Percentiles rank a stretch among this genome's conserved stretches.
Evolutionary conservation across 2,329 filamentous ascomycete species (phyloP).

Genomic region (Verticillium isaacii): DNA sequence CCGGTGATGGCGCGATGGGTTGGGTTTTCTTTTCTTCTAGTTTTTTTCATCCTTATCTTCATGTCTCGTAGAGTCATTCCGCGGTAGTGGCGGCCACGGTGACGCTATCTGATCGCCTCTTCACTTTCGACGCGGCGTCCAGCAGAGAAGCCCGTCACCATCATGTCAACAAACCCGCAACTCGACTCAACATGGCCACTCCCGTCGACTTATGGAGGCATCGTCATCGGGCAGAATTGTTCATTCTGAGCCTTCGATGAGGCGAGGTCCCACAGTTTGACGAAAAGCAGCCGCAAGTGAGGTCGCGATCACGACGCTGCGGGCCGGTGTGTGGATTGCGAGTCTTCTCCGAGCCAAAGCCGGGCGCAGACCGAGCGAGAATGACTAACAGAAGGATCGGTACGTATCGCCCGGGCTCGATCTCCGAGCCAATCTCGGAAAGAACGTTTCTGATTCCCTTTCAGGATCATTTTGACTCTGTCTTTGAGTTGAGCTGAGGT

Average conservation of each 20-base stretch:
- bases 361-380: neutral
- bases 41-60: neutral
- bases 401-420: neutral
- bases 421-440: neutral
- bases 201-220: neutral
- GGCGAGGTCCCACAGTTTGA: neutral
- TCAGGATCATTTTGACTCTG: neutral
- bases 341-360: slow-evolving; percentile 1
- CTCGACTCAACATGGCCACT: neutral
- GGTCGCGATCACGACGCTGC: neutral
- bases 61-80: neutral
- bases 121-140: too few relatives aligned
- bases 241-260: neutral
- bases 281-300: neutral
- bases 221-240: neutral
- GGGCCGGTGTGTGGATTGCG: neutral
- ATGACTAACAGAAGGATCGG: neutral
- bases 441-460: neutral
- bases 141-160: neutral
- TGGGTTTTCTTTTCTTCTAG: neutral
- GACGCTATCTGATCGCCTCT: too few relatives aligned
- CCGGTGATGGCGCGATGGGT: neutral
- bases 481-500: too few relatives aligned
- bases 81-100: too few relatives aligned
- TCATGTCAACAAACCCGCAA: neutral